A percentile compares a stretch with the other conserved stretches of the same genome.
These are phyloP conservation scores for Talaromyces sp. DNA, from an alignment of 2,329 filamentous ascomycete genomes.

Conservation along the genomic window DNA sequence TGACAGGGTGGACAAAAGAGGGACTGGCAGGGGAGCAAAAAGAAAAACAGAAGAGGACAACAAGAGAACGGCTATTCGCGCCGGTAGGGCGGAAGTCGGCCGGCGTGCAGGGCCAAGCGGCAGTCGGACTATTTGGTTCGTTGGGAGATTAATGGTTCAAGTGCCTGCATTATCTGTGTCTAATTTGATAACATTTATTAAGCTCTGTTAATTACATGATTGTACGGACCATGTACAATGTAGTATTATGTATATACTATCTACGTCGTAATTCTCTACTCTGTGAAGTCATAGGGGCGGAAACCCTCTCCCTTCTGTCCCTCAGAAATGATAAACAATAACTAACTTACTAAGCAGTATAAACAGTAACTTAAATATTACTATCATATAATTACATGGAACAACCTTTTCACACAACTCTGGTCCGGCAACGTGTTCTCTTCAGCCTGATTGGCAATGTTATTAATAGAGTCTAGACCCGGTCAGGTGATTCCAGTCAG, in stretches of 20 bases:
- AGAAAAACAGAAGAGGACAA: slow-evolving; percentile 8
- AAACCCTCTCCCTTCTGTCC: too few species aligned
- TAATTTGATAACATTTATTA: too few species aligned
- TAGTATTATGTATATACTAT: too few species aligned
- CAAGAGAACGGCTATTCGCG: neutral
- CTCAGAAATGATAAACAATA: too few species aligned
- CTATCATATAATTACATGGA: neutral
- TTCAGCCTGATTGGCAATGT: slow-evolving; percentile 15
- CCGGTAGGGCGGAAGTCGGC: neutral
- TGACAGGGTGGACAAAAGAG: slow-evolving; percentile 12
- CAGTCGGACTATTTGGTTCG: neutral
- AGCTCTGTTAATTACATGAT: too few species aligned
- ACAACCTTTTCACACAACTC: too few species aligned
- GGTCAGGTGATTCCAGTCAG: neutral
- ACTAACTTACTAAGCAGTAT: too few species aligned
- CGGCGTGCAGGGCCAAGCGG: neutral
- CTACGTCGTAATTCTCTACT: too few species aligned
- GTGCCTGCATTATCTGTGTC: too few species aligned
- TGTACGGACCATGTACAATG: too few species aligned
- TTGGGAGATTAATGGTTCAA: too few species aligned
- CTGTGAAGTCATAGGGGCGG: too few species aligned
- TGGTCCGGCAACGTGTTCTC: slow-evolving; percentile 21
- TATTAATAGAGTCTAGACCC: slow-evolving; percentile 15
- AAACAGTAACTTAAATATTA: neutral
- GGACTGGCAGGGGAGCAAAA: slow-evolving; percentile 15